These are phyloP conservation scores for Hymenochaete sp. DNA, from an alignment of 1,284 basidiomycete genomes.

Conservation along the genomic window DNA sequence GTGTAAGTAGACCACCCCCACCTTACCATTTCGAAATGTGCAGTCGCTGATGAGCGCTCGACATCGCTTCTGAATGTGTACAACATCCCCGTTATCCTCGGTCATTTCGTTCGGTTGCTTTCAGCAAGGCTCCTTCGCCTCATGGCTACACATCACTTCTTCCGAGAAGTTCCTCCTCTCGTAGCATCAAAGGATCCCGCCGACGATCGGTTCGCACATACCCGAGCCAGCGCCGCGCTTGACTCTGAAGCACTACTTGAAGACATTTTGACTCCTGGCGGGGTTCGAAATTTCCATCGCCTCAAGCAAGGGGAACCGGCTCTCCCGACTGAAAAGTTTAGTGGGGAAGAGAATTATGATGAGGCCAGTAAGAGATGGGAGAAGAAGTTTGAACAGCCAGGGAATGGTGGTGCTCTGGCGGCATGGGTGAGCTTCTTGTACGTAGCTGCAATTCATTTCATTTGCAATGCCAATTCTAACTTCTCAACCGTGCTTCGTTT, in stretches of 20 bases:
- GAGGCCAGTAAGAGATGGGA: slow-evolving; percentile 1
- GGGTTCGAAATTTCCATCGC: background rate
- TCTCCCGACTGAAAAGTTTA: no score
- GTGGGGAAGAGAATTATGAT: background rate
- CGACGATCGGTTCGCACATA: slow-evolving; percentile 29
- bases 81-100: no score
- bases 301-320: no score
- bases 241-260: slow-evolving; percentile 23
- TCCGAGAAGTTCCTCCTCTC: slow-evolving; percentile 28
- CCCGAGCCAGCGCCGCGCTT: slow-evolving; percentile 27
- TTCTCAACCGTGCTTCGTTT: no score
- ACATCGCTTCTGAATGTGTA: no score
- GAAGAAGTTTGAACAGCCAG: slow-evolving; percentile 9
- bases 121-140: slow-evolving; percentile 29
- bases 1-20: slow-evolving; percentile 19
- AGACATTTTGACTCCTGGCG: slow-evolving; percentile 2
- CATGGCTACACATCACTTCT: slow-evolving; percentile 29
- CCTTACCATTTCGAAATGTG: background rate
- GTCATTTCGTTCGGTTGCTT: no score
- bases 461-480: no score
- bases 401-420: slow-evolving; percentile 8
- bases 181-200: no score
- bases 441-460: no score
- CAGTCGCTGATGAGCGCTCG: no score
- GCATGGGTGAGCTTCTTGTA: no score